These are phyloP conservation scores for Pyronema omphalodes DNA, from an alignment of 495 filamentous ascomycete genomes.

Conservation along the genomic window DNA sequence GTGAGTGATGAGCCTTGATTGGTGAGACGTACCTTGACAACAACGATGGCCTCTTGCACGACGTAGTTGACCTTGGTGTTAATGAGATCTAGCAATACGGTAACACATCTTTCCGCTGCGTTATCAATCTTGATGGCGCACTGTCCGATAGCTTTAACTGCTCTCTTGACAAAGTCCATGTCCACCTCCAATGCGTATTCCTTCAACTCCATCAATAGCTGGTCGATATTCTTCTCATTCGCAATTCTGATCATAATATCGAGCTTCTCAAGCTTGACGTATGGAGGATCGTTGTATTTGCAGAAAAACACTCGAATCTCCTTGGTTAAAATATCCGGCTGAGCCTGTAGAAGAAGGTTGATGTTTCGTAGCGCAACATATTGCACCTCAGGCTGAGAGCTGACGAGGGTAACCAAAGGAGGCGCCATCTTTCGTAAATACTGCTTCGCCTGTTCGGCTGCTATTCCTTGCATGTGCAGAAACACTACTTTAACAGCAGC, in stretches of 20 bases:
- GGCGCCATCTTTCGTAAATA: slow-evolving; percentile 98
- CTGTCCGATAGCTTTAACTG: slow-evolving; percentile 89
- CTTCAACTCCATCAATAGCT: slow-evolving; percentile 81
- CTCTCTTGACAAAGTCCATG: slow-evolving; percentile 93
- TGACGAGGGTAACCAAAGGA: slow-evolving; percentile 84
- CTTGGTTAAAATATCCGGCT: slow-evolving; percentile 89
- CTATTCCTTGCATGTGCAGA: slow-evolving; percentile 79
- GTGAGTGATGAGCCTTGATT: background rate
- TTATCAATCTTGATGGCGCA: slow-evolving; percentile 95
- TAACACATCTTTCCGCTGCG: slow-evolving; percentile 85
- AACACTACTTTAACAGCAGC: slow-evolving; percentile 97
- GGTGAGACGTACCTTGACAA: slow-evolving; percentile 46
- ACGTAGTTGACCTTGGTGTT: slow-evolving; percentile 98
- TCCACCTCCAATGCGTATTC: slow-evolving; percentile 97
- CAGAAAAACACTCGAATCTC: slow-evolving; percentile 98
- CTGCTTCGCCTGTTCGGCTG: slow-evolving; percentile 52
- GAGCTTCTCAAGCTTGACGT: slow-evolving; percentile 92
- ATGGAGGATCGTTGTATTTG: slow-evolving; percentile 98
- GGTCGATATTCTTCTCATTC: slow-evolving; percentile 91
- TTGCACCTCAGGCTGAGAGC: slow-evolving; percentile 90
- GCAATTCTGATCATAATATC: slow-evolving; percentile 99
- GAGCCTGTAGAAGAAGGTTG: slow-evolving; percentile 83
- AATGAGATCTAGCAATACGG: slow-evolving; percentile 80
- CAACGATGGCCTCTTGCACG: slow-evolving; percentile 91
- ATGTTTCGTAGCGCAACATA: slow-evolving; percentile 95